Percentiles rank a stretch among this genome's conserved stretches.
These are phyloP conservation scores for Eremomyces bilateralis DNA, from an alignment of 495 filamentous ascomycete genomes.

Conservation along the genomic window DNA sequence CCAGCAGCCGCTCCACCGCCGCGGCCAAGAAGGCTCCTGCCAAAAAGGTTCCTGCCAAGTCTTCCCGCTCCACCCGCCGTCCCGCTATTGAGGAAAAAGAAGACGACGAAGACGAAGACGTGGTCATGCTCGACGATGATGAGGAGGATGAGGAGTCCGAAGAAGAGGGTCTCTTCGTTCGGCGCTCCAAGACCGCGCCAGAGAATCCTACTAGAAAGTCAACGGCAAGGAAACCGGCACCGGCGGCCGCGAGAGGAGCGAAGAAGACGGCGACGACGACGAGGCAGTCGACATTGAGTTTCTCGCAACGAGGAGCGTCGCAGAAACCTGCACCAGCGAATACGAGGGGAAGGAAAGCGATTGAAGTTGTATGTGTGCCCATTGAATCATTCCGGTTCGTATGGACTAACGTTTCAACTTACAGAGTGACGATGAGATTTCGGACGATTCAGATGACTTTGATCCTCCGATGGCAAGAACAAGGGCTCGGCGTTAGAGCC, in stretches of 20 bases:
- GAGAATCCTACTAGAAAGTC: slow-evolving; percentile 23
- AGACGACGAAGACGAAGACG: slow-evolving; percentile 23
- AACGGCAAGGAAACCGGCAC: slow-evolving; percentile 17
- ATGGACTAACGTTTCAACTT: background rate
- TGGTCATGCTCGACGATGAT: slow-evolving; percentile 28
- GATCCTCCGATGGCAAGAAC: slow-evolving; percentile 10
- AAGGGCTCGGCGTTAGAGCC: background rate
- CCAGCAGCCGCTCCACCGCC: slow-evolving; percentile 19
- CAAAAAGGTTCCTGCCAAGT: slow-evolving; percentile 3
- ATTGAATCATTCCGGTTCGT: slow-evolving; percentile 11
- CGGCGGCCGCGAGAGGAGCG: slow-evolving; percentile 9
- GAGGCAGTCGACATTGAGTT: slow-evolving; percentile 53
- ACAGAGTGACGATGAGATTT: slow-evolving; percentile 57
- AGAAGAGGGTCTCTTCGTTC: slow-evolving; percentile 25
- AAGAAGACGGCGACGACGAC: slow-evolving; percentile 23
- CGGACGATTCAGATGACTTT: slow-evolving; percentile 60
- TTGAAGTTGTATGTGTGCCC: no score
- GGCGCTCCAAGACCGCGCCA: slow-evolving; percentile 22
- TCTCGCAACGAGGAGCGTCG: slow-evolving; percentile 28
- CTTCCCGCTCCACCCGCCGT: background rate
- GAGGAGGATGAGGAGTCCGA: slow-evolving; percentile 42
- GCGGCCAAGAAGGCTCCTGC: slow-evolving; percentile 17
- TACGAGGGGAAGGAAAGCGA: slow-evolving; percentile 15
- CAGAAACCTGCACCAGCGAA: slow-evolving; percentile 19
- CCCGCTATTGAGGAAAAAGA: slow-evolving; percentile 17